phyloP scores from a whole-genome alignment of 176 grass and related monocot species.

The Cocos nucifera region DNA sequence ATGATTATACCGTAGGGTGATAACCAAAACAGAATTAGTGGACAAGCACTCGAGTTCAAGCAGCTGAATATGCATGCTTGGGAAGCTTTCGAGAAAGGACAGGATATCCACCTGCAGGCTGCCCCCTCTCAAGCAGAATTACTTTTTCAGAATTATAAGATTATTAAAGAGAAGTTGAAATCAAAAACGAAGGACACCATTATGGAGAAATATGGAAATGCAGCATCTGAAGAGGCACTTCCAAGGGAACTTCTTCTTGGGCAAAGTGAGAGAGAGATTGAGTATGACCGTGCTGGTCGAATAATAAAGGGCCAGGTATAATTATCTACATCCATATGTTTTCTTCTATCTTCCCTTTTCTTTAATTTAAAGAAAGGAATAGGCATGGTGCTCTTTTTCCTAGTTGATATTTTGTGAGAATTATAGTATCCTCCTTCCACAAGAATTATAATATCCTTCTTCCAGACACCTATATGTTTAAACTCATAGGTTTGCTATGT shows the following conservation, averaged over 20 bases:
- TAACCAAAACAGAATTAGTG: constrained; percentile 86
- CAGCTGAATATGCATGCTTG: constrained; percentile 78
- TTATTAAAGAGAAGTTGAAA: constrained; percentile 84
- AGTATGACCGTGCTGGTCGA: constrained; percentile 78
- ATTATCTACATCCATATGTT: too few species aligned
- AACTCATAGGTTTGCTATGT: too few species aligned
- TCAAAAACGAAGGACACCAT: constrained; percentile 78
- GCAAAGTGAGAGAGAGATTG: constrained; percentile 88
- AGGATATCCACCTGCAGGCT: constrained; percentile 96
- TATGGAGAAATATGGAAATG: constrained; percentile 89
- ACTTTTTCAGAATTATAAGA: constrained; percentile 62
- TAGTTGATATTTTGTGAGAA: too few species aligned
- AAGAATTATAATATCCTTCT: too few species aligned
- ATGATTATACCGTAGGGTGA: constrained; percentile 51
- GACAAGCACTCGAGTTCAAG: constrained; percentile 92
- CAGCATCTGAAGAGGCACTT: constrained; percentile 69
- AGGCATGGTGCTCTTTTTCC: too few species aligned
- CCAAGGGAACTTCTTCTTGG: constrained; percentile 86
- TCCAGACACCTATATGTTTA: too few species aligned
- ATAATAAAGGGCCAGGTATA: constrained; percentile 88
- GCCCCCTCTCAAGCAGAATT: constrained; percentile 93
- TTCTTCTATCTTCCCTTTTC: too few species aligned
- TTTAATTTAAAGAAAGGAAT: too few species aligned
- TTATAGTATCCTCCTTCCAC: too few species aligned
- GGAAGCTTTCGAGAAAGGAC: constrained; percentile 95